A percentile compares a stretch with the other conserved stretches of the same genome.
These are phyloP conservation scores for Paradendryphiella salina DNA, from an alignment of 2,329 filamentous ascomycete species.

Conservation along the genomic window DNA sequence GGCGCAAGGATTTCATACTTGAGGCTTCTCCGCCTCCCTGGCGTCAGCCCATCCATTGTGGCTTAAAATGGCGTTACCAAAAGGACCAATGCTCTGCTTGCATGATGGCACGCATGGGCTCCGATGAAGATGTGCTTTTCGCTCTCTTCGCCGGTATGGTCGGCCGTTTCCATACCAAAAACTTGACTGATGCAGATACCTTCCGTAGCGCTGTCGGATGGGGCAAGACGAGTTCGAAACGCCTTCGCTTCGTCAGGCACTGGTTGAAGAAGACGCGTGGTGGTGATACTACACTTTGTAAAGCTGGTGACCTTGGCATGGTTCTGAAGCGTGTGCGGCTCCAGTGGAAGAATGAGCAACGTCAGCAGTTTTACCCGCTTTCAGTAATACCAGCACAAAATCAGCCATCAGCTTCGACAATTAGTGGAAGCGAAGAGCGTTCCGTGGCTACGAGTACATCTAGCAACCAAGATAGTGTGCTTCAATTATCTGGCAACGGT, in stretches of 20 bases:
- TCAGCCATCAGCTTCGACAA: neutral
- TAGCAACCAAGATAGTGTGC: neutral
- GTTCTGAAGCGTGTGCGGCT: conserved; percentile 21
- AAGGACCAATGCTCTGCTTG: conserved; percentile 34
- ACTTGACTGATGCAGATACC: conserved; percentile 1
- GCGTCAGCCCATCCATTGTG: conserved; percentile 19
- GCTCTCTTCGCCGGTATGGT: conserved; percentile 37
- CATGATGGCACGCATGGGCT: conserved; percentile 37
- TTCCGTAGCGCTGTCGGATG: conserved; percentile 8
- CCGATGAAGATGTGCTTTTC: conserved; percentile 25
- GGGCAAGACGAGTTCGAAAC: conserved; percentile 21
- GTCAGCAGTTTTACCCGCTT: neutral
- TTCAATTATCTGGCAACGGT: neutral
- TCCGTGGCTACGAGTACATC: neutral
- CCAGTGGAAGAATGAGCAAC: conserved; percentile 12
- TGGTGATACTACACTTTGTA: conserved; percentile 12
- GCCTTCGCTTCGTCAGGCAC: conserved; percentile 31
- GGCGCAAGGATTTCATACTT: conserved; percentile 21
- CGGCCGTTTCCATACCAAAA: conserved; percentile 15
- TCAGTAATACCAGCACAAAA: neutral
- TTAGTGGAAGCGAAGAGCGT: neutral
- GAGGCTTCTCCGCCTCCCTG: conserved; percentile 20
- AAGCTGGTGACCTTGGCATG: conserved; percentile 30
- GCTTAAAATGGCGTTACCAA: conserved; percentile 29
- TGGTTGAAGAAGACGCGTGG: conserved; percentile 23